A percentile compares a stretch with the other conserved stretches of the same genome.
Conservation (phyloP, 441 rosid genomes). For the Lepidium campestre region DNA sequence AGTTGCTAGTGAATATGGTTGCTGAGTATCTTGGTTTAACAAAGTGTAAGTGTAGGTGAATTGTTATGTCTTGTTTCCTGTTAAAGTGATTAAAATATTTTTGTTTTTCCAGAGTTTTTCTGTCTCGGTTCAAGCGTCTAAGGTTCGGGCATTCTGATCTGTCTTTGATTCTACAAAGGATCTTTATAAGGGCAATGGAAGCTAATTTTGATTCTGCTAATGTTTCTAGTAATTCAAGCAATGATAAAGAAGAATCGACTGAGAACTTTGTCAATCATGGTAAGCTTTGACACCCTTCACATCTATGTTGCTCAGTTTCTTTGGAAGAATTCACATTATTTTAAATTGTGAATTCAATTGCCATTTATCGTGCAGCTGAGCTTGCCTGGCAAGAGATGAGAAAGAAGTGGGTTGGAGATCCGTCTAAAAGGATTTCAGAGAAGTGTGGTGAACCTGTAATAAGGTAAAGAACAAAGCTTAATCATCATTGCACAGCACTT, state of each 20-base stretch:
- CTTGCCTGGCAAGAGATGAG: slow-evolving; percentile 52
- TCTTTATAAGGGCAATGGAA: slow-evolving; percentile 19
- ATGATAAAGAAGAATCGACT: slow-evolving; percentile 1
- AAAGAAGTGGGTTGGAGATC: slow-evolving; percentile 56
- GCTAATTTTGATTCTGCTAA: slow-evolving; percentile 9
- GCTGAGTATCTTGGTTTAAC: not conserved
- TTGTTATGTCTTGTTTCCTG: not conserved
- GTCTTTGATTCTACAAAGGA: not conserved
- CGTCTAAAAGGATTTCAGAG: slow-evolving; percentile 34
- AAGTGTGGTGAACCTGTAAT: slow-evolving; percentile 44
- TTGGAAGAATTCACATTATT: not conserved
- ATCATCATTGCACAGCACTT: not conserved
- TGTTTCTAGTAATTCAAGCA: not conserved
- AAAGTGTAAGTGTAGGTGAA: not conserved
- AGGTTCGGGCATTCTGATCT: not conserved
- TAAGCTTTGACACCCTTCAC: not conserved
- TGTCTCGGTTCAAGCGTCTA: not conserved
- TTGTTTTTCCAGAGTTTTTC: not conserved
- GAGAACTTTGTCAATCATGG: slow-evolving; percentile 27
- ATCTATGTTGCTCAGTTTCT: not conserved
- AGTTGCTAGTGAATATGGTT: not conserved
- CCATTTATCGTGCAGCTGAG: slow-evolving; percentile 35
- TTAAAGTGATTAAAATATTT: not conserved
- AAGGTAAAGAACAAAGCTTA: slow-evolving; percentile 24
- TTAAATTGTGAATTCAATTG: not conserved